These are phyloP conservation scores for Nothopassalora personata DNA, from an alignment of 2,329 filamentous ascomycete genomes.

Conservation along the genomic window DNA sequence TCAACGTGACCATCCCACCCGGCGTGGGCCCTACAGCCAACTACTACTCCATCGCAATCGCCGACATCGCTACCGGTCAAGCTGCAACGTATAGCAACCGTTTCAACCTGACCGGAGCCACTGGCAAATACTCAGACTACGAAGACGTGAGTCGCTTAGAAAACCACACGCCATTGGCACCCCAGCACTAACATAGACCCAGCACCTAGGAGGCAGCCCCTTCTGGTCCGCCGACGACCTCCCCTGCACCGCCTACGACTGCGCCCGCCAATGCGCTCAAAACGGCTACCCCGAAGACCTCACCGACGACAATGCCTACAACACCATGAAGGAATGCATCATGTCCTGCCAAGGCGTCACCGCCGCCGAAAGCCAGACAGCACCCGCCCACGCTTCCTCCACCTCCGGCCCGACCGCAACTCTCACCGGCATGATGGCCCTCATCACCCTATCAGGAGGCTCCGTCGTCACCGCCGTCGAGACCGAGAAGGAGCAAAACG, in stretches of 20 bases:
- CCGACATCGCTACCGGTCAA: slow-evolving; percentile 22
- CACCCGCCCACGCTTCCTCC: slow-evolving; percentile 14
- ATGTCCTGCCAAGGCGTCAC: slow-evolving; percentile 27
- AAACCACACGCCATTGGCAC: not conserved
- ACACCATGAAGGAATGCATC: slow-evolving; percentile 28
- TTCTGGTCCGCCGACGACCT: slow-evolving; percentile 29
- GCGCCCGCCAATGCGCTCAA: slow-evolving; percentile 29
- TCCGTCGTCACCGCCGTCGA: slow-evolving; percentile 13
- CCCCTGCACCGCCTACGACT: slow-evolving; percentile 27
- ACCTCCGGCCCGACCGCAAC: slow-evolving; percentile 2
- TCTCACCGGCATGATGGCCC: not conserved
- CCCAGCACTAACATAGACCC: not conserved
- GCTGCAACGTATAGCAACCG: slow-evolving; percentile 23
- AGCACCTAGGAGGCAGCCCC: slow-evolving; percentile 23
- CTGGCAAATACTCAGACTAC: slow-evolving; percentile 27
- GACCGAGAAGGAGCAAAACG: slow-evolving; percentile 9
- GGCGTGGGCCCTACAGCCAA: slow-evolving; percentile 29
- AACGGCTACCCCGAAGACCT: slow-evolving; percentile 26
- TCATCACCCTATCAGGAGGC: slow-evolving; percentile 11
- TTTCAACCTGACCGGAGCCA: slow-evolving; percentile 27
- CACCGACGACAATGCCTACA: slow-evolving; percentile 20
- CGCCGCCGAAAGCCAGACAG: slow-evolving; percentile 12
- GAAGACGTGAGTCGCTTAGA: slow-evolving; percentile 13
- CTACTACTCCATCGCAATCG: slow-evolving; percentile 31
- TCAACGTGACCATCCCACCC: slow-evolving; percentile 31